These are phyloP conservation scores for Astragalus glycyphyllos DNA, from an alignment of 306 rosid species.

Conservation along the genomic window DNA sequence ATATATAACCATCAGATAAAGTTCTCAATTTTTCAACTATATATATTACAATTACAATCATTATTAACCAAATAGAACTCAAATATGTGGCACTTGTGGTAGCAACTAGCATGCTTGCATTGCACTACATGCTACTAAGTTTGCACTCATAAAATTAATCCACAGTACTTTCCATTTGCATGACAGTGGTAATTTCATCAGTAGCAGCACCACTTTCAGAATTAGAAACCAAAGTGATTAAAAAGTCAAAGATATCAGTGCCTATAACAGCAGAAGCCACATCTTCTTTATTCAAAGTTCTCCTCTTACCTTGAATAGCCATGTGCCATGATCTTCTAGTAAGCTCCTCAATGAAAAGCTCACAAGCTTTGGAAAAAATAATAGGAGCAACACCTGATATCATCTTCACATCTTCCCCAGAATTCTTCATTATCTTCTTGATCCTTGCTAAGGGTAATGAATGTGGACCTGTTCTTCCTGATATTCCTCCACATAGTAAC, in stretches of 20 bases:
- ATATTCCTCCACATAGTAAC: constrained; percentile 49
- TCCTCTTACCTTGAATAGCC: constrained; percentile 67
- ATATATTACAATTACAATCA: constrained; percentile 12
- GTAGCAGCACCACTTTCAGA: constrained; percentile 10
- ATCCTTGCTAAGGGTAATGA: constrained; percentile 79
- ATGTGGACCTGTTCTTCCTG: constrained; percentile 63
- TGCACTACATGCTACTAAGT: not conserved
- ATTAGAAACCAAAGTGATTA: constrained; percentile 60
- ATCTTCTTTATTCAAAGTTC: constrained; percentile 71
- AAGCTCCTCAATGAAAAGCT: constrained; percentile 68
- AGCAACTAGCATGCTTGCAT: not conserved
- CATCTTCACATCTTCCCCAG: constrained; percentile 74
- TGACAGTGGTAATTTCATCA: not conserved
- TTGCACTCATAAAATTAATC: too few relatives aligned
- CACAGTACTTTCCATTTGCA: constrained; percentile 35
- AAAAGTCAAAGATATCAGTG: constrained; percentile 74
- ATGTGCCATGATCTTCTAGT: constrained; percentile 70
- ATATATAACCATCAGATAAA: not conserved
- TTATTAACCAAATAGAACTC: constrained; percentile 23
- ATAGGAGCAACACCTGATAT: constrained; percentile 77
- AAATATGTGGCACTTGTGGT: not conserved
- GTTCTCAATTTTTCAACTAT: not conserved
- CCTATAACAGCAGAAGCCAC: constrained; percentile 68
- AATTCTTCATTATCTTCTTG: constrained; percentile 80
- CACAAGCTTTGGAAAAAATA: constrained; percentile 82